These are phyloP conservation scores for Neocallimastix lanati DNA, from an alignment of 192 early-diverging fungal species.

Conservation along the genomic window DNA sequence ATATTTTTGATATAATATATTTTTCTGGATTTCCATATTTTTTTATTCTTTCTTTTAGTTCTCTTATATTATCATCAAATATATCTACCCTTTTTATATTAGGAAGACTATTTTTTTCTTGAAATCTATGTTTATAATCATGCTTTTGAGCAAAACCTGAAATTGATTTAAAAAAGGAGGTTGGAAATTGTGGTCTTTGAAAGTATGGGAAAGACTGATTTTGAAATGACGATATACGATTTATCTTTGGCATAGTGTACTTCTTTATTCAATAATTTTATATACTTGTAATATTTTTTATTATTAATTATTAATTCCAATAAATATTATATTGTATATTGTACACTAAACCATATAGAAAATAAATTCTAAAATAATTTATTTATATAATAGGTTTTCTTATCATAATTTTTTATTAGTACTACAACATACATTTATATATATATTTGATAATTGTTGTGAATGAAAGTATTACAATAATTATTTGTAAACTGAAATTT, in stretches of 20 bases:
- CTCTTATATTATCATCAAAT: background rate
- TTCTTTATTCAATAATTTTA: too few species aligned
- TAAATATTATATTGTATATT: too few species aligned
- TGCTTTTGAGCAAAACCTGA: background rate
- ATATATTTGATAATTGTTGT: too few species aligned
- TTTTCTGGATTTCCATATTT: background rate
- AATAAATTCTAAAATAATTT: too few species aligned
- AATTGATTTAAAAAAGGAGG: background rate
- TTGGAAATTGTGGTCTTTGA: background rate
- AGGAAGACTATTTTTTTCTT: background rate
- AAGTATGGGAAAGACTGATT: background rate
- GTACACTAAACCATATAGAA: too few species aligned
- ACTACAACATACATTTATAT: too few species aligned
- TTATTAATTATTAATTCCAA: too few species aligned
- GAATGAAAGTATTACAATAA: too few species aligned
- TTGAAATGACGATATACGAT: background rate
- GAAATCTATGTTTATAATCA: background rate
- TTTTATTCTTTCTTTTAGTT: background rate
- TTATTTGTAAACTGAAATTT: too few species aligned
- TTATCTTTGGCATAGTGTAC: background rate
- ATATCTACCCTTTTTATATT: background rate
- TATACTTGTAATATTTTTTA: too few species aligned
- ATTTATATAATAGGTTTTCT: too few species aligned
- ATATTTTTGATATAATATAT: background rate
- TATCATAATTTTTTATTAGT: too few species aligned